Evolutionary conservation across 768 basidiomycete species (phyloP), one percentile per base, ranked within the genome.

Genomic region (Boletus speciosus): DNA sequence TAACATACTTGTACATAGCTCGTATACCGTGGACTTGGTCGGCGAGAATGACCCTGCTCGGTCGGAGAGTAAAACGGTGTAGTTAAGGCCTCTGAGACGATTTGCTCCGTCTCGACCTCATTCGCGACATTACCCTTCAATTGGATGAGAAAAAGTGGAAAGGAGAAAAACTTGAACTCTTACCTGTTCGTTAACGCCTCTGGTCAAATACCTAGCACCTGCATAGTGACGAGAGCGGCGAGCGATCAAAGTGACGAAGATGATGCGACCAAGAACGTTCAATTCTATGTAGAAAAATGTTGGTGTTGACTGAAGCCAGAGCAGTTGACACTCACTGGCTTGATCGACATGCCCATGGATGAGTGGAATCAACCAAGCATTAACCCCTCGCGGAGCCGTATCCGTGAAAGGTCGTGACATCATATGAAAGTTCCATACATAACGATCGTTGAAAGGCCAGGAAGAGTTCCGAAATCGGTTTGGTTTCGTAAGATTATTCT

Each of bases 51-150:
- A 37, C 61, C 68, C 8, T 61, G 69, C 19, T 66, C 64, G 2
- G 65, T 59, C 9, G 90, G 90, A 59, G 79, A 87, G 66, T 93
- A 92, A 67, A 97, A 95, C 0, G 93, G 84, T 0, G 93, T 95
- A 0, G 90, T 95, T 6, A 91, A 67, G 0, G 90, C 88, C 65
- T 96, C 94, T 8, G 87, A 89, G 0, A 96, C 92, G 47, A 99
- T 96, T 65, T 99, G 97, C 68, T 99, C 97, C 0, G 94, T 97
- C 72, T 99, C 97, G 2, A 99, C 97, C 70, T 98, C 97, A 66
- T 99, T 99, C 3, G 96, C 96, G 10, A 98, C 96, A 66, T 95
- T 93, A 4, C 97, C 97, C 93, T 97, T 57, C 40, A 29, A 12
- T 9, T 23, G 15, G 34, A 39, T 58, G 34, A 60, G 31, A 15